Evolutionary conservation across 352 stramenopile species (phyloP).

Genomic region (Plasmopara viticola): DNA sequence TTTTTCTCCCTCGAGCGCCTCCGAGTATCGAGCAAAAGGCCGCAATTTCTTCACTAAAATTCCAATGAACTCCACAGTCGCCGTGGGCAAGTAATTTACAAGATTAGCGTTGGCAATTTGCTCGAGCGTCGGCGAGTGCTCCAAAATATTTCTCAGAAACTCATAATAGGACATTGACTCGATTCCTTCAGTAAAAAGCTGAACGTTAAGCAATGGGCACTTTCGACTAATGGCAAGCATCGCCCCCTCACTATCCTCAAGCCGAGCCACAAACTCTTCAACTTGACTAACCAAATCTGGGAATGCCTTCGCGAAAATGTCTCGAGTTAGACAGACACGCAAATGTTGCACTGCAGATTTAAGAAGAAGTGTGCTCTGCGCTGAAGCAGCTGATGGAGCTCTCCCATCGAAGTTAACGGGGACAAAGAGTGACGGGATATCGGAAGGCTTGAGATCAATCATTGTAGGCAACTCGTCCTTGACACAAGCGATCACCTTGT

Average conservation of each 20-base stretch:
- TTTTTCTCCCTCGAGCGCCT: slow-evolving; percentile 68
- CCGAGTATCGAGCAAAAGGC: slow-evolving; percentile 61
- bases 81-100: slow-evolving; percentile 34
- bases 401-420: slow-evolving; percentile 54
- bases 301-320: slow-evolving; percentile 46
- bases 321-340: slow-evolving; percentile 44
- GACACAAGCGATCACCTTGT: slow-evolving; percentile 66
- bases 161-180: slow-evolving; percentile 52
- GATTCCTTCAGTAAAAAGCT: slow-evolving; percentile 16
- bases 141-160: slow-evolving; percentile 46
- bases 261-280: slow-evolving; percentile 43
- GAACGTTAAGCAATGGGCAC: slow-evolving; percentile 39
- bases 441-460: slow-evolving; percentile 23
- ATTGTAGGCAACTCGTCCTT: slow-evolving; percentile 46
- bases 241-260: slow-evolving; percentile 30
- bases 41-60: slow-evolving; percentile 71
- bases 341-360: slow-evolving; percentile 53
- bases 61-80: slow-evolving; percentile 44
- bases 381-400: slow-evolving; percentile 23
- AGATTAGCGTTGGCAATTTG: slow-evolving; percentile 48
- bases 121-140: slow-evolving; percentile 40
- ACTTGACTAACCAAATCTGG: slow-evolving; percentile 43
- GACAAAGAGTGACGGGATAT: slow-evolving; percentile 54
- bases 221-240: slow-evolving; percentile 41
- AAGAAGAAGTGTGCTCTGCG: slow-evolving; percentile 48